phyloP scores from a whole-genome alignment of 768 basidiomycete genomes.

The Boletus rubroflammeus region DNA sequence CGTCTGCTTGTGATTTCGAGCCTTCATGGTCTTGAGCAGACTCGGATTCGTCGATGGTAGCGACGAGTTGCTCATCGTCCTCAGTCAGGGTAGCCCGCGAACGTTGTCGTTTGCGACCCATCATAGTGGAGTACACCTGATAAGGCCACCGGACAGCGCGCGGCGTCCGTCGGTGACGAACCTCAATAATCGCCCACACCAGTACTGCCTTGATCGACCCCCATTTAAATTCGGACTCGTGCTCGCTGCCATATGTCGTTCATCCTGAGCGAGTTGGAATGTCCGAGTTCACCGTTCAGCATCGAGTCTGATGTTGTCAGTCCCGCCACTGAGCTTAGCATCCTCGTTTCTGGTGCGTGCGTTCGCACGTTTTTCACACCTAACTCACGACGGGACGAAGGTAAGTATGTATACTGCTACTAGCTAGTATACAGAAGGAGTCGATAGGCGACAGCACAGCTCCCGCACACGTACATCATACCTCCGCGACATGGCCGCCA shows the following conservation, averaged over 20 bases:
- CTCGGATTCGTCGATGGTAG: conserved; percentile 13
- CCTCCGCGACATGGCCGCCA: too few species aligned
- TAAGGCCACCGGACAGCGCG: conserved; percentile 1
- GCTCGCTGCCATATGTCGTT: neutral
- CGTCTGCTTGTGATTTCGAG: neutral
- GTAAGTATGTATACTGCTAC: too few species aligned
- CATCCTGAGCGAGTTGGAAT: neutral
- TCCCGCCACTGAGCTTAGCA: too few species aligned
- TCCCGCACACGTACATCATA: neutral
- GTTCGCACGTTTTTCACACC: neutral
- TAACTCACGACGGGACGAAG: neutral
- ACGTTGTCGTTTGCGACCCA: conserved; percentile 47
- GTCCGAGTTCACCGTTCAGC: neutral
- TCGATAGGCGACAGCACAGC: neutral
- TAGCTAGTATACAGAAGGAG: too few species aligned
- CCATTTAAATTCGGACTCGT: neutral
- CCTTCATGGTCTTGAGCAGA: conserved; percentile 3
- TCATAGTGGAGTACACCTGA: conserved; percentile 13
- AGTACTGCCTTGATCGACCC: neutral
- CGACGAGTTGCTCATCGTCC: conserved; percentile 26
- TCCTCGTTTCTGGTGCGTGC: neutral
- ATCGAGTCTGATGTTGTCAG: neutral
- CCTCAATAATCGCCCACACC: too few species aligned
- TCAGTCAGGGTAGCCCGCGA: conserved; percentile 36
- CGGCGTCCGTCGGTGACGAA: neutral